phyloP scores from a whole-genome alignment of 2,329 filamentous ascomycete genomes.

The Penicillium concentricum region DNA sequence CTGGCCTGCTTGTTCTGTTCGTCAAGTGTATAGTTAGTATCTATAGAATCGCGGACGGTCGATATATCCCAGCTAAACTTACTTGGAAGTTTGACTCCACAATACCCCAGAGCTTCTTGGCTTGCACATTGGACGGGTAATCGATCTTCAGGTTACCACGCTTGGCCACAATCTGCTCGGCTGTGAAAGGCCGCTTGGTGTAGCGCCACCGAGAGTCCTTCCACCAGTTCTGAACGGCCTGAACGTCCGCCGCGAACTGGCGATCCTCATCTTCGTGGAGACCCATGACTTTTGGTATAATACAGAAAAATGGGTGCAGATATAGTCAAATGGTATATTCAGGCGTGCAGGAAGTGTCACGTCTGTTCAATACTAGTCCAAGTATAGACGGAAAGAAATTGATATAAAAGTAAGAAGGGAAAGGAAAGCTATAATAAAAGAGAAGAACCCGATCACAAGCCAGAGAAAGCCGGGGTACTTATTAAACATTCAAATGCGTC shows the following conservation, averaged over 20 bases:
- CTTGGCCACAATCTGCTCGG: conserved; percentile 96
- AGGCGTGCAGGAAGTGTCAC: conserved; percentile 3
- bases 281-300: conserved; percentile 36
- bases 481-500: conserved; percentile 30
- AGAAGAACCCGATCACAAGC: conserved; percentile 28
- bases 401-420: conserved; percentile 5
- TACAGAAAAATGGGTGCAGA: conserved; percentile 10
- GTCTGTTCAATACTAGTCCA: conserved; percentile 6
- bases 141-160: conserved; percentile 85
- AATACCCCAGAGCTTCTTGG: conserved; percentile 93
- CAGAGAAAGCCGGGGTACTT: conserved; percentile 31
- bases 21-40: conserved; percentile 11
- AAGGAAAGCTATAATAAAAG: conserved; percentile 9
- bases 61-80: conserved; percentile 23
- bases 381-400: not conserved
- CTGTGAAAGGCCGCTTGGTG: conserved; percentile 89
- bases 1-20: conserved; percentile 75
- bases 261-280: conserved; percentile 66
- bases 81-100: conserved; percentile 85
- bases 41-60: not conserved
- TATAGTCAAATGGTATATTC: conserved; percentile 1
- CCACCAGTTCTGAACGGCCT: conserved; percentile 93
- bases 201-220: conserved; percentile 84
- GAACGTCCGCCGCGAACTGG: conserved; percentile 77
- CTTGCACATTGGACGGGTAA: conserved; percentile 83